A percentile compares a stretch with the other conserved stretches of the same genome.
phyloP scores from a whole-genome alignment of 345 rosid genomes.

The Cardamine occulta region DNA sequence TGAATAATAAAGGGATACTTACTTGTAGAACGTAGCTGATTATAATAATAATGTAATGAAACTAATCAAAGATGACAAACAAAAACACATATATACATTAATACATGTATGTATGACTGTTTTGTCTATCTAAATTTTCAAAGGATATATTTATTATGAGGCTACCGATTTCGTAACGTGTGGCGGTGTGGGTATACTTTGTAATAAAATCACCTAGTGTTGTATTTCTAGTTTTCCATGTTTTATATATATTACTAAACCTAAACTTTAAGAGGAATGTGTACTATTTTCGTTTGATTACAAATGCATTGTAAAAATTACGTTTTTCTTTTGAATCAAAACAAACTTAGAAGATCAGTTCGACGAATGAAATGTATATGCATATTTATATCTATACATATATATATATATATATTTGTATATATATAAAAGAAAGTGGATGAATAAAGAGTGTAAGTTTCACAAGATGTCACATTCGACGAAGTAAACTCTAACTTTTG shows the following conservation, averaged over 20 bases:
- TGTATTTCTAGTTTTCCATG: background rate
- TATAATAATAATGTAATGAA: constrained; percentile 1
- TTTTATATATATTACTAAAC: background rate
- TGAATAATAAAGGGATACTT: constrained; percentile 25
- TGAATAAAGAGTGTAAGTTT: background rate
- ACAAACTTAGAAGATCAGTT: too few relatives aligned
- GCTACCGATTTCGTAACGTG: constrained; percentile 6
- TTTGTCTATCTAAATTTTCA: constrained; percentile 16
- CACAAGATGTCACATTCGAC: background rate
- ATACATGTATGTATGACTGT: constrained; percentile 11
- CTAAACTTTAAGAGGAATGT: too few relatives aligned
- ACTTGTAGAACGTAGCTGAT: background rate
- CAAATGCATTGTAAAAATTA: too few relatives aligned
- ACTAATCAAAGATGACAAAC: background rate
- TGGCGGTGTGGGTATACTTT: too few relatives aligned
- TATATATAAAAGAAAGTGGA: too few relatives aligned
- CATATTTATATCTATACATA: too few relatives aligned
- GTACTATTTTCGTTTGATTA: too few relatives aligned
- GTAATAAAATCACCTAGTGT: background rate
- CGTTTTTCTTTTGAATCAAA: too few relatives aligned
- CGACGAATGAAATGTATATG: too few relatives aligned
- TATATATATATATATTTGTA: too few relatives aligned
- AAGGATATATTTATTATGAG: constrained; percentile 15
- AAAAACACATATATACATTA: too few relatives aligned
- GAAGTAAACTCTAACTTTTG: background rate